Evolutionary conservation across 306 rosid genomes (phyloP).

Genomic region (Boehmeria nivea): DNA sequence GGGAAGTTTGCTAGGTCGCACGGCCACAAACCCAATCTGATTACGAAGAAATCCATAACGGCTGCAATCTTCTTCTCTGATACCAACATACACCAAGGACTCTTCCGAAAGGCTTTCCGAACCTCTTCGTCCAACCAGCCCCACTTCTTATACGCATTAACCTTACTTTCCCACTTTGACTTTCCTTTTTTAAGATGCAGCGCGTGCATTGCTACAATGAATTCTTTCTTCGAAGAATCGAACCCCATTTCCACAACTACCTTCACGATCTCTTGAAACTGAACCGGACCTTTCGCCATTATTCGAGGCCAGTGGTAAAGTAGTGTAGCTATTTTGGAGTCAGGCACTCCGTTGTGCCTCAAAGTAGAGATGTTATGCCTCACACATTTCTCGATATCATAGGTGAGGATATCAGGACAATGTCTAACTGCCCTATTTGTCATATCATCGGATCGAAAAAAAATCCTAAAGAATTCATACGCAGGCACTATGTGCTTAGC

Average conservation of each 20-base stretch:
- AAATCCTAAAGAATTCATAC: background rate
- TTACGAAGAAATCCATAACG: constrained; percentile 34
- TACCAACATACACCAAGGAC: constrained; percentile 32
- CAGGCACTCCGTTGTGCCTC: constrained; percentile 26
- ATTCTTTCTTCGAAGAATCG: constrained; percentile 11
- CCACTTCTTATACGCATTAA: constrained; percentile 37
- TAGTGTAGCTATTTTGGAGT: constrained; percentile 1
- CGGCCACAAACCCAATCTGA: constrained; percentile 25
- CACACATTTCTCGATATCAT: background rate
- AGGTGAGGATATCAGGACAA: background rate
- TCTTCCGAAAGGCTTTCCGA: constrained; percentile 28
- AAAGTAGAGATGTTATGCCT: constrained; percentile 20
- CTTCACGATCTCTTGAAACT: constrained; percentile 1
- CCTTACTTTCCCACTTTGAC: constrained; percentile 32
- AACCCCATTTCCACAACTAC: constrained; percentile 39
- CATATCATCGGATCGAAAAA: background rate
- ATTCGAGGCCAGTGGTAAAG: constrained; percentile 7
- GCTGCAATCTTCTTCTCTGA: constrained; percentile 30
- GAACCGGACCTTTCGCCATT: background rate
- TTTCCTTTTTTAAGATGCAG: constrained; percentile 8
- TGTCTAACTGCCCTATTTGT: background rate
- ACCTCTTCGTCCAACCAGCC: constrained; percentile 44
- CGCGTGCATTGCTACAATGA: constrained; percentile 27
- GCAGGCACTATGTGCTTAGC: background rate
- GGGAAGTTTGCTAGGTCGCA: constrained; percentile 11